Percentiles rank a stretch among this genome's conserved stretches.
Evolutionary conservation across 225 moss, liverwort and hornwort species (phyloP).

Genomic region (Pseudoscleropodium purum): DNA sequence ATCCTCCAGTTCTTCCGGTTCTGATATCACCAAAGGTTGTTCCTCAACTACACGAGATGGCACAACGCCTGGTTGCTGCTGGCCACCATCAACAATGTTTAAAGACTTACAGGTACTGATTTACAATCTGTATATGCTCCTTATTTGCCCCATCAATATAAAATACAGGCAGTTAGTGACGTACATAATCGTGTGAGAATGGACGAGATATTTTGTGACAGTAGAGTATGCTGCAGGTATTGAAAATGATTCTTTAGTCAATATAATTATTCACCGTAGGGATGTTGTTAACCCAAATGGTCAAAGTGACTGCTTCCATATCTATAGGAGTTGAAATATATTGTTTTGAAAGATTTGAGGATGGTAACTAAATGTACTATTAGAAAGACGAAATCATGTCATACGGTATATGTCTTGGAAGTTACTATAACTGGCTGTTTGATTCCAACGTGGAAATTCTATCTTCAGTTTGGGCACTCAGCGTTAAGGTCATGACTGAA

Average conservation of each 20-base stretch:
- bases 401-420: background rate
- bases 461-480: background rate
- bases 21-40: slow-evolving; percentile 72
- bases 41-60: slow-evolving; percentile 84
- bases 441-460: background rate
- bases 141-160: background rate
- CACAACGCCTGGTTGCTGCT: slow-evolving; percentile 78
- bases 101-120: slow-evolving; percentile 65
- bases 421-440: background rate
- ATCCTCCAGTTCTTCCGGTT: slow-evolving; percentile 56
- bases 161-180: background rate
- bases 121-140: background rate
- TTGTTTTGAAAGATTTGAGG: background rate
- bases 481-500: background rate
- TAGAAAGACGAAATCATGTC: background rate
- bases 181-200: background rate
- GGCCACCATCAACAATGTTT: slow-evolving; percentile 77
- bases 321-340: background rate
- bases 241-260: background rate
- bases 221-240: background rate
- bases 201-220: background rate
- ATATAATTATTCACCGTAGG: background rate
- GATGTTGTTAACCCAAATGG: background rate
- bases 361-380: background rate
- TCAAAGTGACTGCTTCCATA: background rate